Percentiles rank a stretch among this genome's conserved stretches.
phyloP scores from a whole-genome alignment of 805 yeast species.

The Sugiyamaella floridensis region DNA sequence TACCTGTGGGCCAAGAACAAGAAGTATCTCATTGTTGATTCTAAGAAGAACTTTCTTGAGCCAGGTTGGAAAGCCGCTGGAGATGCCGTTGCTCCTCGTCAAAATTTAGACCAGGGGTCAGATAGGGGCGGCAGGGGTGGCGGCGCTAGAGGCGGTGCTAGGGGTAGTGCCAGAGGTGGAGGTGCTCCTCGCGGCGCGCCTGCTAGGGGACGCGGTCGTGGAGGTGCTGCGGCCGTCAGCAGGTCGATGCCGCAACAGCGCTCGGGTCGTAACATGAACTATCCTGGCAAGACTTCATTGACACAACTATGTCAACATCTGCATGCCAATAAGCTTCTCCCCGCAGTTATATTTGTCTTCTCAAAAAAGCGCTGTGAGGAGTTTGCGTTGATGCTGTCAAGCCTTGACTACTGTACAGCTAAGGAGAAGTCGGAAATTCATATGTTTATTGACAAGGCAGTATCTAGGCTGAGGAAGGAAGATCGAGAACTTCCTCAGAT shows the following conservation, averaged over 20 bases:
- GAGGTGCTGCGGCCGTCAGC: slow-evolving; percentile 20
- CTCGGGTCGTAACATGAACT: slow-evolving; percentile 23
- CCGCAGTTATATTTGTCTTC: slow-evolving; percentile 90
- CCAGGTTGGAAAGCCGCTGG: slow-evolving; percentile 42
- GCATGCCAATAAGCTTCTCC: slow-evolving; percentile 62
- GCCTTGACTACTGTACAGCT: slow-evolving; percentile 74
- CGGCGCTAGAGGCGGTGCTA: slow-evolving; percentile 29
- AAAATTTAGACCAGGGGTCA: slow-evolving; percentile 38
- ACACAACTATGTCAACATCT: slow-evolving; percentile 62
- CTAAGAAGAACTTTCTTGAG: slow-evolving; percentile 62
- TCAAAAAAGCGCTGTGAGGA: slow-evolving; percentile 92
- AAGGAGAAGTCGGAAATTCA: slow-evolving; percentile 85
- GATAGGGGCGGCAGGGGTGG: slow-evolving; percentile 33
- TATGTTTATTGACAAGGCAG: slow-evolving; percentile 87
- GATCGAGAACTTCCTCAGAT: slow-evolving; percentile 94
- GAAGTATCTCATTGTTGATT: slow-evolving; percentile 64
- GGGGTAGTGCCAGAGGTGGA: slow-evolving; percentile 30
- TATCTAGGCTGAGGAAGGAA: slow-evolving; percentile 78
- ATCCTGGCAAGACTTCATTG: slow-evolving; percentile 79
- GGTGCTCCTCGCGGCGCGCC: slow-evolving; percentile 29
- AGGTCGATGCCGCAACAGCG: not conserved
- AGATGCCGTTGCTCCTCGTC: slow-evolving; percentile 5
- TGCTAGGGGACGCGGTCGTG: slow-evolving; percentile 37
- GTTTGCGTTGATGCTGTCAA: slow-evolving; percentile 70
- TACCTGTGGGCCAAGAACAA: slow-evolving; percentile 75